A percentile compares a stretch with the other conserved stretches of the same genome.
phyloP scores from a whole-genome alignment of 495 filamentous ascomycete species.

The Neurospora sp. region DNA sequence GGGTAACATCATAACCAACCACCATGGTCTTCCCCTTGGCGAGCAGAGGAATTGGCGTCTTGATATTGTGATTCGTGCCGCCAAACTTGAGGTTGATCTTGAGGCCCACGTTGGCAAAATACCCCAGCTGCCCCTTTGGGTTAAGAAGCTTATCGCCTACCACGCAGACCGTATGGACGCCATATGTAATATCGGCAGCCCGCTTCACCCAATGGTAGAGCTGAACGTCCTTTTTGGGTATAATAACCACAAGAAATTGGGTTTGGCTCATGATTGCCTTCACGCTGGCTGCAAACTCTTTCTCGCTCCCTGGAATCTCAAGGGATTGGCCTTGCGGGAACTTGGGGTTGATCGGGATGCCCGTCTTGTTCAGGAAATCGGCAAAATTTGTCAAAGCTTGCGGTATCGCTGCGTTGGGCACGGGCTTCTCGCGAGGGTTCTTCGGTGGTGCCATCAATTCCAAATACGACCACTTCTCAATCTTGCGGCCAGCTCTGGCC shows the following conservation, averaged over 20 bases:
- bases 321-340: not conserved
- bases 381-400: constrained; percentile 26
- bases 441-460: not conserved
- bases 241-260: constrained; percentile 51
- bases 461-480: constrained; percentile 26
- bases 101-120: constrained; percentile 64
- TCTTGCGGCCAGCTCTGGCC: constrained; percentile 15
- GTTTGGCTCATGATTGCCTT: constrained; percentile 1
- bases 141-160: constrained; percentile 42
- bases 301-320: not conserved
- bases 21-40: constrained; percentile 58
- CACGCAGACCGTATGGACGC: constrained; percentile 56
- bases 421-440: not conserved
- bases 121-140: constrained; percentile 33
- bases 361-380: constrained; percentile 22
- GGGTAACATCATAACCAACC: constrained; percentile 79
- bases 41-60: constrained; percentile 42
- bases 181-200: constrained; percentile 51
- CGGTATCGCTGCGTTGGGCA: not conserved
- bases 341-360: constrained; percentile 19
- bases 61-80: constrained; percentile 61
- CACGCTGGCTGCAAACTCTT: constrained; percentile 1
- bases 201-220: constrained; percentile 62
- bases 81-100: constrained; percentile 86
- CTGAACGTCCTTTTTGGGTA: constrained; percentile 37